Conservation (phyloP, 495 filamentous ascomycete genomes). For the Pyrenopolyporus hunteri region DNA sequence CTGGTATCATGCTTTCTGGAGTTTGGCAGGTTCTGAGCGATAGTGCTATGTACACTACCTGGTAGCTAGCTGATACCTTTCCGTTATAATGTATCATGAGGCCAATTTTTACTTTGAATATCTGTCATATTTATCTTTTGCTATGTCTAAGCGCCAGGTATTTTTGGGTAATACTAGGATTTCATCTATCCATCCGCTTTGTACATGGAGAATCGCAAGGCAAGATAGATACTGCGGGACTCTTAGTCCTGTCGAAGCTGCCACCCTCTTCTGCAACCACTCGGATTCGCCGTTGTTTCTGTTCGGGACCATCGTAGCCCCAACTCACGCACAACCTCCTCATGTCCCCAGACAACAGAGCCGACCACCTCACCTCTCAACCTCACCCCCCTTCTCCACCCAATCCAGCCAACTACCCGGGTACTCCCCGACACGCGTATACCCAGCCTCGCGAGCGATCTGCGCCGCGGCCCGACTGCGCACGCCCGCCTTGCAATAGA, state of each 20-base stretch:
- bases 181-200: neutral
- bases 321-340: neutral
- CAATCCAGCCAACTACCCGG: constrained; percentile 91
- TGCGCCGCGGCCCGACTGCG: constrained; percentile 79
- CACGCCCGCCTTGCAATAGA: constrained; percentile 93
- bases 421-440: constrained; percentile 77
- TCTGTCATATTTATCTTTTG: neutral
- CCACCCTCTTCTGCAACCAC: too few species aligned
- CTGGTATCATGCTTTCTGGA: constrained; percentile 14
- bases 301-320: neutral
- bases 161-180: neutral
- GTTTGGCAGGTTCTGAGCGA: constrained; percentile 20
- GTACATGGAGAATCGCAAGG: neutral
- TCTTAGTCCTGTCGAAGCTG: neutral
- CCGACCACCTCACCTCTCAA: constrained; percentile 53
- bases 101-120: constrained; percentile 2
- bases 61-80: constrained; percentile 26
- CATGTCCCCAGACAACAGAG: neutral
- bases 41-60: constrained; percentile 27
- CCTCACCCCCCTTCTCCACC: constrained; percentile 68
- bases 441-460: constrained; percentile 79
- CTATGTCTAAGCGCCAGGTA: neutral
- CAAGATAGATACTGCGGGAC: neutral
- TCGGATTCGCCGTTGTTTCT: too few species aligned
- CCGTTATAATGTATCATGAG: constrained; percentile 25